phyloP scores from a whole-genome alignment of 176 grass and related monocot genomes.

The Coix lacrymajobi region DNA sequence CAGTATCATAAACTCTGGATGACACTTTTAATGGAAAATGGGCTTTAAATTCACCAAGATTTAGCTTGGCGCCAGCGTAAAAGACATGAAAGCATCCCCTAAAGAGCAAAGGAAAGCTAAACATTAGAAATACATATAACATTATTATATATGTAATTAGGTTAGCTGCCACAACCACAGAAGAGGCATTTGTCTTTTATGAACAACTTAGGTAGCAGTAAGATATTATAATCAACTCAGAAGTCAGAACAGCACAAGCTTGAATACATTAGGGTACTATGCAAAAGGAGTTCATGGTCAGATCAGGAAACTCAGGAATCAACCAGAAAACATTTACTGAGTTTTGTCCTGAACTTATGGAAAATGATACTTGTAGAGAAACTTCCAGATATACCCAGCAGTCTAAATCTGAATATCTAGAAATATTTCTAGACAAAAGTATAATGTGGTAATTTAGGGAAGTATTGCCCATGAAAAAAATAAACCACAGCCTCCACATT shows the following conservation, averaged over 20 bases:
- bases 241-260: background rate
- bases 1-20: background rate
- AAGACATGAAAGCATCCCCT: conserved; percentile 28
- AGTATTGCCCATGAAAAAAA: background rate
- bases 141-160: background rate
- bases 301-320: background rate
- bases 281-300: background rate
- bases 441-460: background rate
- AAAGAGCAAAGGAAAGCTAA: background rate
- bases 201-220: background rate
- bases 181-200: background rate
- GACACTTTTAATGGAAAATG: conserved; percentile 30
- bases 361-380: background rate
- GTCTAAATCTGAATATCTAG: background rate
- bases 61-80: background rate
- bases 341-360: background rate
- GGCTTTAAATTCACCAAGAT: conserved; percentile 31
- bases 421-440: background rate
- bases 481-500: background rate
- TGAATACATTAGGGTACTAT: conserved; percentile 1
- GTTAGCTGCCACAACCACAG: background rate
- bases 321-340: background rate
- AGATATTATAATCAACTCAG: background rate
- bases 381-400: background rate
- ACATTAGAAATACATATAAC: background rate